Percentiles rank a stretch among this genome's conserved stretches.
Evolutionary conservation across 805 yeast species (phyloP).

Genomic region (Nakazawaea wickerhamii): DNA sequence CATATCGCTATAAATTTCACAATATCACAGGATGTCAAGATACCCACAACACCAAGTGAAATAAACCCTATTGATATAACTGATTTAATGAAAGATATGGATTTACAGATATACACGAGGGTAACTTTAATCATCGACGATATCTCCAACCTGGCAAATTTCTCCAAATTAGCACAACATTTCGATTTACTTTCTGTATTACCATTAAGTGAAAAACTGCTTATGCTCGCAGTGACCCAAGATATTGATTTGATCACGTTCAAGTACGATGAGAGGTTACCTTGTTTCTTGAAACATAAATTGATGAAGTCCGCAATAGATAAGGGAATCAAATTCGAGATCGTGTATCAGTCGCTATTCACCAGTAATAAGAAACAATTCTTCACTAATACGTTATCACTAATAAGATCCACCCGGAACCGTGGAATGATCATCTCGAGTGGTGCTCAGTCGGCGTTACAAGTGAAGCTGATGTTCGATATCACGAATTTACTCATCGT

Average conservation of each 20-base stretch:
- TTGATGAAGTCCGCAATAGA: slow-evolving; percentile 77
- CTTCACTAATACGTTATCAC: slow-evolving; percentile 65
- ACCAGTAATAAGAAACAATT: slow-evolving; percentile 48
- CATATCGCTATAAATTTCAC: slow-evolving; percentile 72
- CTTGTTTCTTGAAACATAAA: slow-evolving; percentile 77
- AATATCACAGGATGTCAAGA: slow-evolving; percentile 42
- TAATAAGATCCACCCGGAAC: slow-evolving; percentile 75
- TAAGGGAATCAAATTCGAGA: slow-evolving; percentile 78
- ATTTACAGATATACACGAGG: slow-evolving; percentile 48
- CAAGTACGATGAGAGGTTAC: slow-evolving; percentile 57
- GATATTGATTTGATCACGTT: slow-evolving; percentile 82
- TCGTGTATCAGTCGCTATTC: slow-evolving; percentile 57
- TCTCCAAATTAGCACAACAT: slow-evolving; percentile 34
- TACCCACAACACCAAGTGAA: slow-evolving; percentile 45
- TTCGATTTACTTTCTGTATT: slow-evolving; percentile 81
- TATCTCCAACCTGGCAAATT: slow-evolving; percentile 65
- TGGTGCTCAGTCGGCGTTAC: slow-evolving; percentile 57
- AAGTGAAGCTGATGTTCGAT: slow-evolving; percentile 64
- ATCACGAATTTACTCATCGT: slow-evolving; percentile 57
- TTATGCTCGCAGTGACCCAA: slow-evolving; percentile 67
- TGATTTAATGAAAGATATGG: slow-evolving; percentile 12
- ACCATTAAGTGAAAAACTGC: slow-evolving; percentile 75
- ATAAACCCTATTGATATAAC: slow-evolving; percentile 6
- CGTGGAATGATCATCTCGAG: slow-evolving; percentile 76
- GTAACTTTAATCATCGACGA: slow-evolving; percentile 75